Evolutionary conservation across 129 eudicot genomes (phyloP).

Genomic region (Helichrysum umbraculigerum): DNA sequence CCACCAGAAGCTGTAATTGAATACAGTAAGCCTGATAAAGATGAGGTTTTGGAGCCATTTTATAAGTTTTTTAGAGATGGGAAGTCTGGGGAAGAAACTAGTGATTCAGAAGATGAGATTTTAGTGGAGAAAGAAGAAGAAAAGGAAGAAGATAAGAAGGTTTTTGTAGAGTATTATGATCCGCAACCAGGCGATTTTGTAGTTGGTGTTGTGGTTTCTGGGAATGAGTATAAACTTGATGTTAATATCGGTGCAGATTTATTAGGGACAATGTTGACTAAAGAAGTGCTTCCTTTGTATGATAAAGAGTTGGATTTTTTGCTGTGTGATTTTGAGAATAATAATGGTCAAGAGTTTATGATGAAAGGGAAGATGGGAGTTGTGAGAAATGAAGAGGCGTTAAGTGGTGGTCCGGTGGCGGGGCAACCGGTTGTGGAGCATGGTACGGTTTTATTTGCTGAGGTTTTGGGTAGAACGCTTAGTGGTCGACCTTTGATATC

Average conservation of each 20-base stretch:
- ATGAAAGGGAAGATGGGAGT: constrained; percentile 75
- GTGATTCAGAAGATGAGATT: constrained; percentile 33
- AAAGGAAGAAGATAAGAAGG: constrained; percentile 37
- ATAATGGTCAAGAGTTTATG: constrained; percentile 62
- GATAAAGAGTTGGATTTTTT: constrained; percentile 69
- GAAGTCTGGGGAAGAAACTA: constrained; percentile 34
- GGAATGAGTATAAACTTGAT: constrained; percentile 92
- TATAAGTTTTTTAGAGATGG: constrained; percentile 69
- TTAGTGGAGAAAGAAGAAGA: constrained; percentile 24
- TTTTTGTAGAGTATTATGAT: constrained; percentile 88
- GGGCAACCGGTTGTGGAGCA: constrained; percentile 90
- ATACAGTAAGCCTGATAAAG: constrained; percentile 44
- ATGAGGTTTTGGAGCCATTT: constrained; percentile 74
- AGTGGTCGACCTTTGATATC: constrained; percentile 93
- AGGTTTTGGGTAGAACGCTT: constrained; percentile 90
- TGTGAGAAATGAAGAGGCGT: constrained; percentile 57
- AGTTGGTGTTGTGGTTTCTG: constrained; percentile 90
- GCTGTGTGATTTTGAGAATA: constrained; percentile 65
- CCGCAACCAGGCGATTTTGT: constrained; percentile 90
- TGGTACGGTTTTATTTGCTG: constrained; percentile 88
- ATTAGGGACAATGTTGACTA: constrained; percentile 84
- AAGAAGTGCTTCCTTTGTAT: constrained; percentile 91
- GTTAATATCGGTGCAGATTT: constrained; percentile 88
- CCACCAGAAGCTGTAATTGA: constrained; percentile 10
- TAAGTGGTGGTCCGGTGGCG: constrained; percentile 41